Evolutionary conservation across 768 basidiomycete genomes (phyloP), one percentile per base, ranked within the genome.

Genomic region (Kwoniella sp.): DNA sequence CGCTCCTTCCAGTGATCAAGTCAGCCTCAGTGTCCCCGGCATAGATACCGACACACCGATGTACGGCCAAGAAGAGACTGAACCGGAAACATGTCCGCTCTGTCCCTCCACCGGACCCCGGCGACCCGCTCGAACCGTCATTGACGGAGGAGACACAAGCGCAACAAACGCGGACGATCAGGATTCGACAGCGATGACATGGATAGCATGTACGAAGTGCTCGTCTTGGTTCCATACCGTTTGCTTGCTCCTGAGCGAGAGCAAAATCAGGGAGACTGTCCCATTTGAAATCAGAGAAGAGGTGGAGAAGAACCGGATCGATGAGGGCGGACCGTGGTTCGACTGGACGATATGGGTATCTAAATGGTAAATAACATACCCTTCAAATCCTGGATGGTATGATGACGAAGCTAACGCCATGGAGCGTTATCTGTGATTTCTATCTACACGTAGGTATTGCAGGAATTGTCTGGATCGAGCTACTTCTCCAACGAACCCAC

Each of bases 161-260:
- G 41, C 15, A 4, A 7, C 20, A 15, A 34, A 65, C 11, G 41
- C 9, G 41, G 20, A 45, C 8, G 41, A 17, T 3, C 11, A 45
- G 4, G 41, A 45, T 45, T 9, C 41, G 20, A 45, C 15, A 3
- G 41, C 41, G 11, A 52, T 72, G 56, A 31, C 55, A n/a, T 79
- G 73, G 75, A 76, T 77, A 57, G 76, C 67, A 4, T 79, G 78
- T 41, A 63, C 70, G 11, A 71, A 68, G 25, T 79, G 78, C 56
- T n/a, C 54, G 23, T 65, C 41, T n/a, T 79, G 78, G 78, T 75
- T 66, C 41, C 78, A 79, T 67, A 59, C 76, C 2, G 73, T 59
- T 12, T 79, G 78, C 52, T 37, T 79, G 2, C 31, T 76, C 2
- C 55, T 58, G 4, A 62, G 71, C 7, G 65, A 68, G 4, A 64